Evolutionary conservation across 2,329 filamentous ascomycete genomes (phyloP).

Genomic region (Fusarium irregulare): DNA sequence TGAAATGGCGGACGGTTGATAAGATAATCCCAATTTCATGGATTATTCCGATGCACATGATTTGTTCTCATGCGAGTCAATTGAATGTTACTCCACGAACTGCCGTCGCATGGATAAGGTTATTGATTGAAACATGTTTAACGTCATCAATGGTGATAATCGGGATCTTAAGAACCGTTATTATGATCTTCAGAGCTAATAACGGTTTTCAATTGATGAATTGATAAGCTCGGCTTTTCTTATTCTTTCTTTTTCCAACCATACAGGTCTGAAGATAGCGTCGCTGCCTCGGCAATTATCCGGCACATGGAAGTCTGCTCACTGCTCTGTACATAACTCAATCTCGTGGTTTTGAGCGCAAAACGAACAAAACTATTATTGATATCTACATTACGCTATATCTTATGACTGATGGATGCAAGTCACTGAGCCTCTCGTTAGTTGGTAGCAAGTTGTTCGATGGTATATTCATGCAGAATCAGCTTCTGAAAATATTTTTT

Average conservation of each 20-base stretch:
- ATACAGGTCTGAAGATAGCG: neutral
- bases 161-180: neutral
- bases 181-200: neutral
- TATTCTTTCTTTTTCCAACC: neutral
- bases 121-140: neutral
- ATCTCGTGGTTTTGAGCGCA: no score
- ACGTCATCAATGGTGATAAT: neutral
- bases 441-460: no score
- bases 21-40: neutral
- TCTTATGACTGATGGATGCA: no score
- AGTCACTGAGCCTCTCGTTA: no score
- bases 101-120: neutral
- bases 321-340: no score
- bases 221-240: neutral
- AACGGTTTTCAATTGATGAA: neutral
- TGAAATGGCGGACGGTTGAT: accelerated
- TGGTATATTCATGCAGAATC: no score
- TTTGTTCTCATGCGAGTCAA: constrained; percentile 3
- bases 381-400: no score
- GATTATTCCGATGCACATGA: neutral
- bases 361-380: no score
- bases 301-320: constrained; percentile 39
- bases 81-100: neutral
- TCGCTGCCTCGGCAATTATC: no score
- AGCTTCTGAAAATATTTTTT: no score